phyloP scores from a whole-genome alignment of 192 early-diverging fungal genomes.

The Dissophora ornata region DNA sequence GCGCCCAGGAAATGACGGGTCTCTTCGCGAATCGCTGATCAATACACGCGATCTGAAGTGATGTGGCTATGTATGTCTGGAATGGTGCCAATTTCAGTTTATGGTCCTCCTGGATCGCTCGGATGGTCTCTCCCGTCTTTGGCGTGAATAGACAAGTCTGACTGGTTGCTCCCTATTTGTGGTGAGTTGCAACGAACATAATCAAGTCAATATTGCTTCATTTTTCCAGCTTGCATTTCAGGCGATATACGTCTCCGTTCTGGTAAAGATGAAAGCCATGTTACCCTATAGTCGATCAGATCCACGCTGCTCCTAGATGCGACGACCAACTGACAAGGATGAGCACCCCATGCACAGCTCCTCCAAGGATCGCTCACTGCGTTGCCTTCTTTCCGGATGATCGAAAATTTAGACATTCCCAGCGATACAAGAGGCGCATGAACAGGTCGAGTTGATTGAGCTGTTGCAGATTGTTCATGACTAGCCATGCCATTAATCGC shows the following conservation, averaged over 20 bases:
- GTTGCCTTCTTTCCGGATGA: conserved; percentile 5
- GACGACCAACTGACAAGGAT: conserved; percentile 17
- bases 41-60: conserved; percentile 28
- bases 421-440: too few relatives aligned
- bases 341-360: conserved; percentile 27
- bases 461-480: too few relatives aligned
- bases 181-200: too few relatives aligned
- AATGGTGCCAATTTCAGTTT: conserved; percentile 7
- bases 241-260: too few relatives aligned
- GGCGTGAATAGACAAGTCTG: conserved; percentile 13
- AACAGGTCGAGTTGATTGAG: too few relatives aligned
- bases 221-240: too few relatives aligned
- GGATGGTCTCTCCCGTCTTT: conserved; percentile 10
- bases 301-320: conserved; percentile 16
- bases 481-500: too few relatives aligned
- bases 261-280: too few relatives aligned
- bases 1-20: conserved; percentile 26
- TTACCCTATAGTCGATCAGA: conserved; percentile 33
- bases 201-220: too few relatives aligned
- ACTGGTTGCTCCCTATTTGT: conserved; percentile 4
- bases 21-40: conserved; percentile 37
- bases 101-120: conserved; percentile 22
- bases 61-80: conserved; percentile 30
- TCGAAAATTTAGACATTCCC: background rate
- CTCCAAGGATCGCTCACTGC: conserved; percentile 18